phyloP scores from a whole-genome alignment of 768 basidiomycete genomes.

The Megacollybia marginata region DNA sequence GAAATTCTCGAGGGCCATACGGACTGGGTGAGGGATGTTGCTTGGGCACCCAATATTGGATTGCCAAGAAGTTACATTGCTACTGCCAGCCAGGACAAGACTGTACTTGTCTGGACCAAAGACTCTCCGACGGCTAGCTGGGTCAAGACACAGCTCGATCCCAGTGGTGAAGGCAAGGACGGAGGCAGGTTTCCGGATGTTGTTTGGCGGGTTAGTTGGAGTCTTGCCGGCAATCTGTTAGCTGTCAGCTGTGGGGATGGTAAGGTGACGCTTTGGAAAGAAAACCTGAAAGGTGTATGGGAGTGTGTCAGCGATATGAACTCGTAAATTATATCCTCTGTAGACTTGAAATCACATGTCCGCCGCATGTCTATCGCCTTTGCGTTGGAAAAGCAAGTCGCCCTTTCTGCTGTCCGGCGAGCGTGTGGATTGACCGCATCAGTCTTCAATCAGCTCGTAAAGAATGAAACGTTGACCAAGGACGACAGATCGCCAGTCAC shows the following conservation, averaged over 20 bases:
- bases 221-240: slow-evolving; percentile 89
- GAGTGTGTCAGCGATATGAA: slow-evolving; percentile 96
- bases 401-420: slow-evolving; percentile 78
- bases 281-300: slow-evolving; percentile 91
- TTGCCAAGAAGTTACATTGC: slow-evolving; percentile 93
- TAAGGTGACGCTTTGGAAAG: slow-evolving; percentile 98
- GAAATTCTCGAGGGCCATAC: slow-evolving; percentile 87
- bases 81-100: slow-evolving; percentile 90
- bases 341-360: too few relatives aligned
- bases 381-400: slow-evolving; percentile 69
- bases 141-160: slow-evolving; percentile 77
- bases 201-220: slow-evolving; percentile 99
- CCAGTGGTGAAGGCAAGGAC: slow-evolving; percentile 37
- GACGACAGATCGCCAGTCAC: slow-evolving; percentile 91
- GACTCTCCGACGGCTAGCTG: slow-evolving; percentile 67
- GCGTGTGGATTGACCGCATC: slow-evolving; percentile 79
- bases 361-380: slow-evolving; percentile 44
- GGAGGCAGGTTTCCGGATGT: slow-evolving; percentile 91
- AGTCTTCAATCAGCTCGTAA: slow-evolving; percentile 81
- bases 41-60: slow-evolving; percentile 97
- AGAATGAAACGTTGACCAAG: slow-evolving; percentile 82
- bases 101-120: slow-evolving; percentile 89
- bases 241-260: slow-evolving; percentile 98
- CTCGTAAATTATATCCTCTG: slow-evolving; percentile 40
- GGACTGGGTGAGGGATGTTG: slow-evolving; percentile 99